A percentile compares a stretch with the other conserved stretches of the same genome.
Conservation (phyloP, 2,329 filamentous ascomycete genomes). For the Myrmaecium sp. region DNA sequence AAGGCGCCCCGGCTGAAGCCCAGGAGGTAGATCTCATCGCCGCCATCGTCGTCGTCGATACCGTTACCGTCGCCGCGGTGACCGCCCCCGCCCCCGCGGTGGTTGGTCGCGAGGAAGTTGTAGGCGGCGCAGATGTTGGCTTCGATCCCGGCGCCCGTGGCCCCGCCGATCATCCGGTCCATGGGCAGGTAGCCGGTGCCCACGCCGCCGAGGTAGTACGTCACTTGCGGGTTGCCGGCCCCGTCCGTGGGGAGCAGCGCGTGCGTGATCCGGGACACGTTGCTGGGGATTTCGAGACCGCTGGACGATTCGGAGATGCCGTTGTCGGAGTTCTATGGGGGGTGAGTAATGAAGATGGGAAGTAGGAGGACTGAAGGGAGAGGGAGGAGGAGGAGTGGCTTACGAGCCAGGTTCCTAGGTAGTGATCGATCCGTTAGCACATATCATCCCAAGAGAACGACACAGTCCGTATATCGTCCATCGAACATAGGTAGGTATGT, state of each 20-base stretch:
- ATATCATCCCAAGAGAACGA: too few species aligned
- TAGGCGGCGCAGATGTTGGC: slow-evolving; percentile 44
- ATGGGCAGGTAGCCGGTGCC: slow-evolving; percentile 11
- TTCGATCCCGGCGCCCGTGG: slow-evolving; percentile 13
- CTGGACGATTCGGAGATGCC: background rate
- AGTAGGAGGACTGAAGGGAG: too few species aligned
- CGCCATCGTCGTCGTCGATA: slow-evolving; percentile 43
- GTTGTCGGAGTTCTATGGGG: too few species aligned
- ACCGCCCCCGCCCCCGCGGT: slow-evolving; percentile 36
- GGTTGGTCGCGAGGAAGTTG: slow-evolving; percentile 45
- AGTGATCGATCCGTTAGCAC: too few species aligned
- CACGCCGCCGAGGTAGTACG: slow-evolving; percentile 25
- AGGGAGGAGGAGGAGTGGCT: too few species aligned
- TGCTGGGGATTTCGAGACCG: slow-evolving; percentile 16
- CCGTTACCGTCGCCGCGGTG: too few species aligned
- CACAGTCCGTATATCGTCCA: too few species aligned
- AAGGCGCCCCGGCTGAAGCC: slow-evolving; percentile 44
- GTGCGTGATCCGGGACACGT: slow-evolving; percentile 22
- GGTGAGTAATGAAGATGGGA: too few species aligned
- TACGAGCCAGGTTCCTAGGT: too few species aligned
- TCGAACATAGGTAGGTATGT: too few species aligned
- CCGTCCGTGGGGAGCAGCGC: slow-evolving; percentile 16
- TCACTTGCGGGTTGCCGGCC: slow-evolving; percentile 18
- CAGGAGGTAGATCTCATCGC: slow-evolving; percentile 34
- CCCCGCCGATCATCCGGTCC: slow-evolving; percentile 8